These are phyloP conservation scores for Allomyces macrogynus DNA, from an alignment of 192 early-diverging fungal species.

Conservation along the genomic window DNA sequence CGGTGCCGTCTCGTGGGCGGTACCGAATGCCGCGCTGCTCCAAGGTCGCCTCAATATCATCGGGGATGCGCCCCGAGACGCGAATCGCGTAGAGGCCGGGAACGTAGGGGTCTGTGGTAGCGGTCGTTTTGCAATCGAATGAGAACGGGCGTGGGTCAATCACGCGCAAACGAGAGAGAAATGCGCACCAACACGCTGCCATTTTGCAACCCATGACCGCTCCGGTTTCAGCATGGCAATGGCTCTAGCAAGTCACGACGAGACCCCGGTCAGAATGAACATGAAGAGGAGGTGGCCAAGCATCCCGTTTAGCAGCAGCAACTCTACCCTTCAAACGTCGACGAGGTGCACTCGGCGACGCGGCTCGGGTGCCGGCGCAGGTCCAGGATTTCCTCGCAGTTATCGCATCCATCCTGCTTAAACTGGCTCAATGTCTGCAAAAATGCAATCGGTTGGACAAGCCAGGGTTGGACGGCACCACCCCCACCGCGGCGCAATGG, in stretches of 20 bases:
- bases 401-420: constrained; percentile 50
- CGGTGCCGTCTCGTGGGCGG: constrained; percentile 41
- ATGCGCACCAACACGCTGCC: constrained; percentile 35
- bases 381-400: constrained; percentile 54
- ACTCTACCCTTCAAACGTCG: constrained; percentile 48
- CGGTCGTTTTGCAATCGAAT: constrained; percentile 4
- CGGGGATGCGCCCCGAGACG: constrained; percentile 49
- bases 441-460: not conserved
- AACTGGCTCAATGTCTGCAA: constrained; percentile 45
- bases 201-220: constrained; percentile 57
- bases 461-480: constrained; percentile 1
- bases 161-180: not conserved
- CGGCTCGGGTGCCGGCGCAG: constrained; percentile 40
- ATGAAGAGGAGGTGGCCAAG: not conserved
- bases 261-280: not conserved
- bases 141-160: not conserved
- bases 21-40: constrained; percentile 45
- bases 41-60: constrained; percentile 45
- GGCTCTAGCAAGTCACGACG: constrained; percentile 15
- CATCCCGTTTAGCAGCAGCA: too few species aligned
- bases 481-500: not conserved
- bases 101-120: constrained; percentile 25
- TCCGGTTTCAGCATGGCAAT: constrained; percentile 54
- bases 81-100: constrained; percentile 57
- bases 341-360: constrained; percentile 55